These are phyloP conservation scores for Extremus antarcticus DNA, from an alignment of 495 filamentous ascomycete genomes.

Conservation along the genomic window DNA sequence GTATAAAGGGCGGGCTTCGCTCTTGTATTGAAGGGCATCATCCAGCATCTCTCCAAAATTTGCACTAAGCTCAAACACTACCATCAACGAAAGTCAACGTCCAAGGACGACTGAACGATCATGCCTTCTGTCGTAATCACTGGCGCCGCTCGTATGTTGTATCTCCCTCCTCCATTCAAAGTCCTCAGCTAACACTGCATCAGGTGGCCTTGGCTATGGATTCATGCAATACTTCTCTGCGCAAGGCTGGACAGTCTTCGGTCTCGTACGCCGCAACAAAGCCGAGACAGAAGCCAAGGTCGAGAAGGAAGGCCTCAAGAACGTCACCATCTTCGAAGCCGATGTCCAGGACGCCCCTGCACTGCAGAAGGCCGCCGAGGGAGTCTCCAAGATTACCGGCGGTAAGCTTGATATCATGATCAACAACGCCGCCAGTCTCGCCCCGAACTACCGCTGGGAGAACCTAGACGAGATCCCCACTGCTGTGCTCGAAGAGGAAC, in stretches of 20 bases:
- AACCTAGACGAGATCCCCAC: constrained; percentile 7
- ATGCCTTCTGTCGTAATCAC: neutral
- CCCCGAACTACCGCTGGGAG: neutral
- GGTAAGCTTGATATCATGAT: constrained; percentile 22
- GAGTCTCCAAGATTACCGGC: constrained; percentile 9
- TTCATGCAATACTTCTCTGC: constrained; percentile 41
- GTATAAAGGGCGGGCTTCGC: neutral
- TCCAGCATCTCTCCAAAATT: too few relatives aligned
- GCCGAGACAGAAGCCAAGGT: constrained; percentile 4
- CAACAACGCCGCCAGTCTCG: constrained; percentile 22
- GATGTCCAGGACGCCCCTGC: constrained; percentile 19
- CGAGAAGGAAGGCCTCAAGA: constrained; percentile 14
- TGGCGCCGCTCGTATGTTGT: neutral
- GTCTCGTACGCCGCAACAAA: constrained; percentile 32
- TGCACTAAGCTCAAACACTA: too few relatives aligned
- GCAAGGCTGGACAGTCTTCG: constrained; percentile 38
- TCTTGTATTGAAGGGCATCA: neutral
- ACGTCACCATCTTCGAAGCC: constrained; percentile 19
- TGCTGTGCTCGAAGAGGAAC: constrained; percentile 12
- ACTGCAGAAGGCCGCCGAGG: constrained; percentile 15
- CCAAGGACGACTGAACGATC: too few relatives aligned
- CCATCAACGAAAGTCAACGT: too few relatives aligned
- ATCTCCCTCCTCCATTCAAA: too few relatives aligned
- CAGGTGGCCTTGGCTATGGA: constrained; percentile 41
- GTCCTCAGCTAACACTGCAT: too few relatives aligned